Base-by-base conservation (phyloP, 1,284 basidiomycete genomes). In the Austroboletus olivaceoglutinosus region DNA sequence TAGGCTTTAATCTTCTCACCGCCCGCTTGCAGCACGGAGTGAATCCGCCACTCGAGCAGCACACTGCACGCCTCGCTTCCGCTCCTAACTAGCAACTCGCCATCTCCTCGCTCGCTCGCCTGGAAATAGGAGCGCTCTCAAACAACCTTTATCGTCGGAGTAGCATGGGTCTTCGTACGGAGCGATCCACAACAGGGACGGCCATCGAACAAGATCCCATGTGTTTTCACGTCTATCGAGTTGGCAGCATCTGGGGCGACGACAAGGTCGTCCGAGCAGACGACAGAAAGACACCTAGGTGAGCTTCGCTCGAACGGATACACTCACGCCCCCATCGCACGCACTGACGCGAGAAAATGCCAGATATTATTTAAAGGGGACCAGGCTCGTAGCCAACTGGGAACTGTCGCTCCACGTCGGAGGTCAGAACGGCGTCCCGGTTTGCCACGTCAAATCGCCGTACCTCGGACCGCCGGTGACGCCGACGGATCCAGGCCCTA, bases 211-310 rank as follows among this genome's bases (percentile, higher is more conserved):
- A 40, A 5, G 45, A 13, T 18, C 53, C 56, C 5, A 27, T 57
- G 43, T 55, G 49, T 42, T 45, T 67, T 16, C 68, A 70, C 34
- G 50, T 70, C 40, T 67, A 69, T 47, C 58, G 64, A 3, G 43
- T 56, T 5, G 67, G 68, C 0, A 45, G 65, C 13, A 47, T 67
- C n/a, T 64, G 62, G 53, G 45, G 60, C 21, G 64, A 70, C 22
- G 60, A 68, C 50, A 69, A 51, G 51, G 43, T 67, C 39, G 38
- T 67, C 52, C 56, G 48, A 29, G 63, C 39, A 3, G 65, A 69
- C 38, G 65, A 67, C 39, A 50, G 46, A 31, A 52, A 22, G 22
- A 69, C 68, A 8, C 50, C 50, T 16, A 60, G 54, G 63, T 68
- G 46, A 53, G 64, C 43, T 2, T 29, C 27, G 18, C 29, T 27